Percentiles rank a stretch among this genome's conserved stretches.
phyloP scores from a whole-genome alignment of 768 basidiomycete genomes.

The Boletellus ananas region DNA sequence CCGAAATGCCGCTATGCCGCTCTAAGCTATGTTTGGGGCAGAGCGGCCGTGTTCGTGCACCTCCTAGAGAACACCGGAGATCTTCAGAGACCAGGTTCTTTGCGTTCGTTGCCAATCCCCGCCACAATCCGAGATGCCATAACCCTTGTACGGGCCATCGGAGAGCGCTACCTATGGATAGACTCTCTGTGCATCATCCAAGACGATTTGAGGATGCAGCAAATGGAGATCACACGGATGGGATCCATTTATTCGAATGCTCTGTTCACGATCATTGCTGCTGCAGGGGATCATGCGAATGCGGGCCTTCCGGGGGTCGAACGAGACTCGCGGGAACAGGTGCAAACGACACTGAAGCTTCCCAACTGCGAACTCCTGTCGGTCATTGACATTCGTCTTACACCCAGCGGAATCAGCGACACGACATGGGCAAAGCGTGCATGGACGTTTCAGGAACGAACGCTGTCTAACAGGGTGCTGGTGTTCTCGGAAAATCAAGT shows the following conservation, averaged over 20 bases:
- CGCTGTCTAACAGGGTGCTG: neutral
- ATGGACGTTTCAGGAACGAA: slow-evolving; percentile 22
- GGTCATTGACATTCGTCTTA: slow-evolving; percentile 1
- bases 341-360: slow-evolving; percentile 10
- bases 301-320: slow-evolving; percentile 11
- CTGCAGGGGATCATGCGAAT: slow-evolving; percentile 7
- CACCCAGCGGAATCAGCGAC: neutral
- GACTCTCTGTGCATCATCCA: slow-evolving; percentile 25
- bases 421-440: slow-evolving; percentile 12
- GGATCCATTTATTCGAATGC: slow-evolving; percentile 16
- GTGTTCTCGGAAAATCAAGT: slow-evolving; percentile 20
- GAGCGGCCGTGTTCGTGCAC: slow-evolving; percentile 6
- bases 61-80: slow-evolving; percentile 2
- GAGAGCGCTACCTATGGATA: slow-evolving; percentile 25
- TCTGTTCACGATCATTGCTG: slow-evolving; percentile 21
- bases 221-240: slow-evolving; percentile 21
- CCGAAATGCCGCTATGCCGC: slow-evolving; percentile 20
- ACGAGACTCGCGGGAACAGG: neutral
- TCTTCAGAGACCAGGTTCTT: slow-evolving; percentile 2
- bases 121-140: slow-evolving; percentile 24
- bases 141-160: slow-evolving; percentile 15
- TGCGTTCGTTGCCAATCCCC: slow-evolving; percentile 10
- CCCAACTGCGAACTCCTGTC: slow-evolving; percentile 10
- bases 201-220: slow-evolving; percentile 14
- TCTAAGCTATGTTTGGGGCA: slow-evolving; percentile 25